Percentiles rank a stretch among this genome's conserved stretches.
Evolutionary conservation across 2,329 filamentous ascomycete species (phyloP).

Genomic region (Epichloe gansuensis): DNA sequence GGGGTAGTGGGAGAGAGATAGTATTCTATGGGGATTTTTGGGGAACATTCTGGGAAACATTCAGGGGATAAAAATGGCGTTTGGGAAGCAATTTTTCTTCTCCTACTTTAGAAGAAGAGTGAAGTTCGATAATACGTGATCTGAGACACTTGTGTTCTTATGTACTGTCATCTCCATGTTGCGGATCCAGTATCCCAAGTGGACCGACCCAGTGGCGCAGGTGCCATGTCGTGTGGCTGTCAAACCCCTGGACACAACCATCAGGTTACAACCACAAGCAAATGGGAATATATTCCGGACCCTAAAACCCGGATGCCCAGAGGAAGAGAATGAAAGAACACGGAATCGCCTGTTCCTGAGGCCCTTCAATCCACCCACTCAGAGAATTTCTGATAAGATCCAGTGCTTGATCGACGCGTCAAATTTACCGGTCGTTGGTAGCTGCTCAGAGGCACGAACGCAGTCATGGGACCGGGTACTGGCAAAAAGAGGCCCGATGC

Average conservation of each 20-base stretch:
- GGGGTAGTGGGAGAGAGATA: background rate
- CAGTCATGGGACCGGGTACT: constrained; percentile 14
- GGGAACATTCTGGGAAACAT: background rate
- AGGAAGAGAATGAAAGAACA: background rate
- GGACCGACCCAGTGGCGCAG: background rate
- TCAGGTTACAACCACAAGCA: background rate
- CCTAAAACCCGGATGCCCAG: background rate
- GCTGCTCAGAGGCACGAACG: background rate
- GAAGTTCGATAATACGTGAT: background rate
- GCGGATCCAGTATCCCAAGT: background rate
- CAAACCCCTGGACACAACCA: background rate
- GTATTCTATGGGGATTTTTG: background rate
- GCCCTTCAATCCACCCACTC: background rate
- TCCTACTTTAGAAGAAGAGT: background rate
- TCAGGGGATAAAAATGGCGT: background rate
- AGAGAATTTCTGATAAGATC: background rate
- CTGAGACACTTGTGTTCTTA: background rate
- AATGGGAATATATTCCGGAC: background rate
- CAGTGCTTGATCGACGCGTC: background rate
- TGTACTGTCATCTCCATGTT: background rate
- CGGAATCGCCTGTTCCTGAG: background rate
- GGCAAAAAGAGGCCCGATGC: constrained; percentile 18
- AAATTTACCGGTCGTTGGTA: background rate
- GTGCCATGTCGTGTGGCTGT: background rate
- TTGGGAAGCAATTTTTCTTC: background rate